These are phyloP conservation scores for Tricholoma matsutake DNA, from an alignment of 768 basidiomycete genomes.

Conservation along the genomic window DNA sequence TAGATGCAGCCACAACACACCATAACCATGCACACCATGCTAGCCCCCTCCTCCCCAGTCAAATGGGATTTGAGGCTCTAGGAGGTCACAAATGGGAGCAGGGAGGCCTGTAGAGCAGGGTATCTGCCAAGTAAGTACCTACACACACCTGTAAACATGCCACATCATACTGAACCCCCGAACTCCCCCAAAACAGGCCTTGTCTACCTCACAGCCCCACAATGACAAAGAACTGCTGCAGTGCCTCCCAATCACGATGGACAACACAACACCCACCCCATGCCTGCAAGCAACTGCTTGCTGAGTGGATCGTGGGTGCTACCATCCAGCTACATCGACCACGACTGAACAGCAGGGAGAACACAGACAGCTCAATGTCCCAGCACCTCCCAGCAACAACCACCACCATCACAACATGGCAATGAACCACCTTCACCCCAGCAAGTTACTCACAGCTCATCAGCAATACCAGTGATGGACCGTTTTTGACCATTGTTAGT, in stretches of 20 bases:
- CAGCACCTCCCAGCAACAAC: too few relatives aligned
- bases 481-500: too few relatives aligned
- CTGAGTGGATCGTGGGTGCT: background rate
- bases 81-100: background rate
- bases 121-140: background rate
- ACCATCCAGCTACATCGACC: background rate
- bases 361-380: too few relatives aligned
- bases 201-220: background rate
- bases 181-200: background rate
- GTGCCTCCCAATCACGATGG: background rate
- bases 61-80: background rate
- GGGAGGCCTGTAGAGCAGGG: background rate
- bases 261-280: too few relatives aligned
- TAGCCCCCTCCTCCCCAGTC: background rate
- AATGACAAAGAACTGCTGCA: background rate
- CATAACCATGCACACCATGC: background rate
- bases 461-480: too few relatives aligned
- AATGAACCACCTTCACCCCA: too few relatives aligned
- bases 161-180: background rate
- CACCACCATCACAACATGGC: too few relatives aligned
- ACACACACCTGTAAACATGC: background rate
- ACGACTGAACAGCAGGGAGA: slow-evolving; percentile 7
- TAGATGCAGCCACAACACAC: too few relatives aligned
- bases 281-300: background rate
- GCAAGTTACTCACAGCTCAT: too few relatives aligned